These are phyloP conservation scores for Volvox carteri DNA, from an alignment of 163 green algal species.

Conservation along the genomic window DNA sequence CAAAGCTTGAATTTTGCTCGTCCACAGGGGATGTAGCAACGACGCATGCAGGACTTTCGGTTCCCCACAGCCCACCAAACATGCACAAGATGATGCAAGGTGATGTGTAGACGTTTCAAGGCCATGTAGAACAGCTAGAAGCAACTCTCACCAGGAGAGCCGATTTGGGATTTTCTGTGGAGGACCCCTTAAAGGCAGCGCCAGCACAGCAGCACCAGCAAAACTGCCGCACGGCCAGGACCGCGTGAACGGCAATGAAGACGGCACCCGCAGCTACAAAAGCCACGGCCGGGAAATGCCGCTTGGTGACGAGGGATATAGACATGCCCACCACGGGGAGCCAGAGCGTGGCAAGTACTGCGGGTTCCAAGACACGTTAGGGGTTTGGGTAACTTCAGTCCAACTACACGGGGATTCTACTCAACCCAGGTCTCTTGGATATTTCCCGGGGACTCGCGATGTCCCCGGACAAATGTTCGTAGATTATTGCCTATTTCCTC, in stretches of 20 bases:
- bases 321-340: conserved; percentile 11
- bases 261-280: conserved; percentile 16
- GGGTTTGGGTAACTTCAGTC: neutral
- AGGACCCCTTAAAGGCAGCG: neutral
- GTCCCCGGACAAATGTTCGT: no score
- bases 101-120: no score
- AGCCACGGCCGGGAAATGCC: neutral
- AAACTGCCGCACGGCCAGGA: neutral
- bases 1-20: no score
- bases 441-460: neutral
- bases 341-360: conserved; percentile 26
- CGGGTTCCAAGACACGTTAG: neutral
- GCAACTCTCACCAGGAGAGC: conserved; percentile 31
- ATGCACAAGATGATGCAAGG: no score
- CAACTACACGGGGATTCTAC: neutral
- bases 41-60: no score
- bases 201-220: conserved; percentile 25
- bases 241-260: neutral
- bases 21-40: no score
- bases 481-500: no score
- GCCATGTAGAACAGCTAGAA: no score
- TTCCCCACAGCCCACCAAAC: no score
- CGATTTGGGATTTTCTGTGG: conserved; percentile 25
- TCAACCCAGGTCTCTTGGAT: neutral
- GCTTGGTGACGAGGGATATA: neutral